Percentiles rank a stretch among this genome's conserved stretches.
These are phyloP conservation scores for Linnemannia elongata DNA, from an alignment of 192 early-diverging fungal species.

Conservation along the genomic window DNA sequence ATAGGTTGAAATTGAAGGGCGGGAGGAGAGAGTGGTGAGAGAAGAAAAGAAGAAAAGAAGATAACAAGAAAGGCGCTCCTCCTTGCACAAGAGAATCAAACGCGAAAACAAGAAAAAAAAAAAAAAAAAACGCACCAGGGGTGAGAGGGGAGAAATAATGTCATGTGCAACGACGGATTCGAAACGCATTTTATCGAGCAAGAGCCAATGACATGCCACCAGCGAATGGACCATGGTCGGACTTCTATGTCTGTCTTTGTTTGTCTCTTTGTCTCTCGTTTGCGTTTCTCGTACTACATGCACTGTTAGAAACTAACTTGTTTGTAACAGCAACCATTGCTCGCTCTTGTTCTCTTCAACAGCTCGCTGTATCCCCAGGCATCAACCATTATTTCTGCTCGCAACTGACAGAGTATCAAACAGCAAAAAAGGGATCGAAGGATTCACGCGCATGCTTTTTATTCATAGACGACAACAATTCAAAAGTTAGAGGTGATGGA, in stretches of 20 bases:
- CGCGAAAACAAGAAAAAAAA: neutral
- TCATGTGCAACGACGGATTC: neutral
- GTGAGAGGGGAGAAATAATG: neutral
- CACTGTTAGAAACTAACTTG: no score
- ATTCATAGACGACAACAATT: constrained; percentile 29
- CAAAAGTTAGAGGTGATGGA: constrained; percentile 16
- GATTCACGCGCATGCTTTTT: constrained; percentile 48
- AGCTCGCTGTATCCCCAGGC: no score
- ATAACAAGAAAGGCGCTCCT: neutral
- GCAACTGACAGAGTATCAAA: neutral
- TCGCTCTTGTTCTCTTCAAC: no score
- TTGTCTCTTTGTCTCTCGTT: no score
- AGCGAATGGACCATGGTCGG: neutral
- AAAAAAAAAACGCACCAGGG: neutral
- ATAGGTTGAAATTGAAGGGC: neutral
- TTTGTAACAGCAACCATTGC: no score
- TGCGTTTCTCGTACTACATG: no score
- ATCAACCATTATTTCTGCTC: no score
- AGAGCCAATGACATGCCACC: neutral
- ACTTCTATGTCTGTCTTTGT: neutral
- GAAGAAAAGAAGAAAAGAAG: neutral
- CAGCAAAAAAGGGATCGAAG: constrained; percentile 13
- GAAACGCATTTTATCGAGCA: neutral
- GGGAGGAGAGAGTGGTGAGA: neutral
- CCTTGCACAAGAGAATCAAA: neutral